Percentiles rank a stretch among this genome's conserved stretches.
phyloP scores from a whole-genome alignment of 306 rosid species.

The Quercus suber region DNA sequence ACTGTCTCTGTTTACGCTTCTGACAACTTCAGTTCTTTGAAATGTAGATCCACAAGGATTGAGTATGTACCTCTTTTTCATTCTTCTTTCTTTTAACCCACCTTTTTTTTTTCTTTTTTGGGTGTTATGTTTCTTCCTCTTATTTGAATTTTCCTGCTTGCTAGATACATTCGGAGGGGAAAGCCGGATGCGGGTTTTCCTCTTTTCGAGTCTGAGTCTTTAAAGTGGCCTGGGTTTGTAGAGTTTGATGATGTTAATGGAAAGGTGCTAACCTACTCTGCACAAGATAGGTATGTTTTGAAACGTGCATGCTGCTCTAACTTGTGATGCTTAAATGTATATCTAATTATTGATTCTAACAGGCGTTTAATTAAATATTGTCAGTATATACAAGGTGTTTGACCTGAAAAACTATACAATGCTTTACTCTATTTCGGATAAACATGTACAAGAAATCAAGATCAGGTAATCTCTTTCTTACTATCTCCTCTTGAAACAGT shows the following conservation, averaged over 20 bases:
- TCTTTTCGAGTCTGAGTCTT: constrained; percentile 83
- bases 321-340: neutral
- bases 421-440: constrained; percentile 89
- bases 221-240: constrained; percentile 97
- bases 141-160: constrained; percentile 9
- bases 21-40: constrained; percentile 89
- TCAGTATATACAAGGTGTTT: constrained; percentile 91
- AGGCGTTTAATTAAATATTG: constrained; percentile 6
- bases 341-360: constrained; percentile 15
- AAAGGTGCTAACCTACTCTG: constrained; percentile 88
- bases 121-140: constrained; percentile 6
- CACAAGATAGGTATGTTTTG: constrained; percentile 65
- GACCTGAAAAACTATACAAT: constrained; percentile 86
- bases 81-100: neutral
- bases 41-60: constrained; percentile 88
- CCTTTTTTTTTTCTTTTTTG: neutral
- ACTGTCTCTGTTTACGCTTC: constrained; percentile 94
- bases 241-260: constrained; percentile 97
- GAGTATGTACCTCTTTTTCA: constrained; percentile 47
- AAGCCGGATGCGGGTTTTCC: constrained; percentile 91
- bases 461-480: constrained; percentile 51
- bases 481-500: neutral
- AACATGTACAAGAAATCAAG: constrained; percentile 82
- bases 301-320: neutral
- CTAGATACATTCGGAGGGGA: constrained; percentile 79